Evolutionary conservation across 192 early-diverging fungal genomes (phyloP), one percentile per base, ranked within the genome.

Genomic region (Mortierella alpina): DNA sequence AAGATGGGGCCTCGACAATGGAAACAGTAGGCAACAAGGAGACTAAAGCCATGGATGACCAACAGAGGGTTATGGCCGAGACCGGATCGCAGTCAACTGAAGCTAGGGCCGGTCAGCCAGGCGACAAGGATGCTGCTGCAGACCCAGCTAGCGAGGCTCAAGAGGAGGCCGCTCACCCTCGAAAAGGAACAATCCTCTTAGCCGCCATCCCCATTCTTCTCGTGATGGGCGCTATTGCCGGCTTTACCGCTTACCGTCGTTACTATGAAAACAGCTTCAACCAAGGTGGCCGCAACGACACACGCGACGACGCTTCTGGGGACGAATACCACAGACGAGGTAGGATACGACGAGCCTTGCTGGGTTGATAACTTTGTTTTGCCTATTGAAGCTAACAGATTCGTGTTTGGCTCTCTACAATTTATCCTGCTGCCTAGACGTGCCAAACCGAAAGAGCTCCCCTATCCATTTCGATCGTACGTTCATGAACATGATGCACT

Each of bases 381-480:
- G 18, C 10, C 39, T 11, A 20, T 10, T 60, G 23, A 11, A 39
- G 4, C 41, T 12, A 63, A 50, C 61, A 49, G 18, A 2, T 14
- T 0, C n/a, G 5, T 11, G 9, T n/a, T 31, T 60, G 4, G 17
- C 22, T n/a, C 55, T 60, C n/a, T 8, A 15, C 20, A 22, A 3
- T 57, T 4, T 0, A 15, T 9, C 14, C 12, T 44, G 45, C 10
- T 47, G 20, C 7, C 31, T 54, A 73, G 72, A 73, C 15, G 12
- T 73, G 10, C 63, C 72, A 12, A 65, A 60, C 6, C 54, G 67
- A 8, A 70, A 69, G 45, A 68, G 74, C 11, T 77, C 74, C 8
- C 74, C 74, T 0, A 77, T 77, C 22, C 74, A 77, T 44, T 77
- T 77, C 39, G 74, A 77, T 52, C 74, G 74, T 11, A 77, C 74